phyloP scores from a whole-genome alignment of 495 filamentous ascomycete genomes.

The Penicillium alfredii region DNA sequence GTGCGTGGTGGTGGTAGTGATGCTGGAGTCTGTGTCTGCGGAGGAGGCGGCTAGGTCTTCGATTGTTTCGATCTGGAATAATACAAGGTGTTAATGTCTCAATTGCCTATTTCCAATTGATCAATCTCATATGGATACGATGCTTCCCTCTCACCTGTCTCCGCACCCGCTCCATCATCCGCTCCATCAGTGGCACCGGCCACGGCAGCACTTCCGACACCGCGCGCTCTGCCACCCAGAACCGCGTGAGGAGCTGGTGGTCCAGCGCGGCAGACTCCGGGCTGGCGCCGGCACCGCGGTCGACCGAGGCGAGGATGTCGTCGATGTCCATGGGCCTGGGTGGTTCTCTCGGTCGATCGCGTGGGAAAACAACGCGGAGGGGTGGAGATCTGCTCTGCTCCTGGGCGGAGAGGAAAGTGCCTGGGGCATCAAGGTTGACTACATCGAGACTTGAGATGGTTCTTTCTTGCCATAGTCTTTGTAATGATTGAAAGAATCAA shows the following conservation, averaged over 20 bases:
- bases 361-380: slow-evolving; percentile 11
- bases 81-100: no score
- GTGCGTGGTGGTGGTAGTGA: slow-evolving; percentile 52
- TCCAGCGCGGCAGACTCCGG: slow-evolving; percentile 59
- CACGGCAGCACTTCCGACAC: slow-evolving; percentile 77
- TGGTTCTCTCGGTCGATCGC: not conserved
- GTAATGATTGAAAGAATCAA: not conserved
- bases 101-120: no score
- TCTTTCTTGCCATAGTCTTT: slow-evolving; percentile 1
- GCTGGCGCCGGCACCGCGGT: slow-evolving; percentile 50
- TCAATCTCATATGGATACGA: no score
- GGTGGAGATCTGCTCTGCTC: slow-evolving; percentile 13
- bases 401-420: slow-evolving; percentile 6
- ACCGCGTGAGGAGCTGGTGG: slow-evolving; percentile 81
- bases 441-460: not conserved
- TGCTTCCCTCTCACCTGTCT: slow-evolving; percentile 60
- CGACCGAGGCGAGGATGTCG: slow-evolving; percentile 80
- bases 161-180: slow-evolving; percentile 69
- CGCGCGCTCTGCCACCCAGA: slow-evolving; percentile 87
- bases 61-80: slow-evolving; percentile 57
- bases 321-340: slow-evolving; percentile 67
- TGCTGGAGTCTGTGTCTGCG: slow-evolving; percentile 33
- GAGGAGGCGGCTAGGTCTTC: slow-evolving; percentile 61
- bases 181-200: slow-evolving; percentile 62
- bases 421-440: slow-evolving; percentile 7